Evolutionary conservation across 148 eudicot species (phyloP), one percentile per base, ranked within the genome.

Genomic region (Diospyros lotus): DNA sequence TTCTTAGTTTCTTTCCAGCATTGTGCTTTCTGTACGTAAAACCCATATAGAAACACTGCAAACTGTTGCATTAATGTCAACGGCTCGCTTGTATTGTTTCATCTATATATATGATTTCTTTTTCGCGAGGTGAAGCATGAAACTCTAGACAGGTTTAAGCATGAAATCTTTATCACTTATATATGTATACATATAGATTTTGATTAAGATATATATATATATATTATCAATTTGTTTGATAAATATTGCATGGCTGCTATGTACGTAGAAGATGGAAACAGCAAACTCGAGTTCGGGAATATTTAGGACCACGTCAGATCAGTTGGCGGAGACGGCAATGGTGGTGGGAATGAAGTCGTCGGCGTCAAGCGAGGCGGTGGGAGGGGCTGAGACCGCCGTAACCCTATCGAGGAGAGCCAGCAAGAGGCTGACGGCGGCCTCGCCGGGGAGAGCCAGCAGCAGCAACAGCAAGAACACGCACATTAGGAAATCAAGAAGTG

Each of bases 401-500:
- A 69, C 67, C 11, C 75, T 86, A 13, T 87, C 96, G 9, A 70
- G 87, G 73, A 92, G 80, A 74, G 80, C 94, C 0, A 89, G 92
- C 85, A 73, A 84, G 74, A 78, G 83, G 74, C 68, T 85, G 66
- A 63, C 78, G 63, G 77, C 78, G 18, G 87, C 89, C 5, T 83
- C 93, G 4, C 68, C 66, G 2, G 76, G 86, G 2, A 83, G 84
- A 10, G 64, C 83, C 14, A 71, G 83, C 68, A 64, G 88, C 48
- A 81, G 87, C 71, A 77, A 70, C 45, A 46, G 81, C 18, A 77
- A 68, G 73, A 71, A 58, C 75, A 80, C 82, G 4, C 94, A 94
- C 84, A 89, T 94, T 56, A 82, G 96, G 80, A 92, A 94, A 80
- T 67, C 97, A 58, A 90, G 98, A 14, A 92, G 97, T 63, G 97